Conservation (phyloP, 345 rosid species). For the Brassica rapa region DNA sequence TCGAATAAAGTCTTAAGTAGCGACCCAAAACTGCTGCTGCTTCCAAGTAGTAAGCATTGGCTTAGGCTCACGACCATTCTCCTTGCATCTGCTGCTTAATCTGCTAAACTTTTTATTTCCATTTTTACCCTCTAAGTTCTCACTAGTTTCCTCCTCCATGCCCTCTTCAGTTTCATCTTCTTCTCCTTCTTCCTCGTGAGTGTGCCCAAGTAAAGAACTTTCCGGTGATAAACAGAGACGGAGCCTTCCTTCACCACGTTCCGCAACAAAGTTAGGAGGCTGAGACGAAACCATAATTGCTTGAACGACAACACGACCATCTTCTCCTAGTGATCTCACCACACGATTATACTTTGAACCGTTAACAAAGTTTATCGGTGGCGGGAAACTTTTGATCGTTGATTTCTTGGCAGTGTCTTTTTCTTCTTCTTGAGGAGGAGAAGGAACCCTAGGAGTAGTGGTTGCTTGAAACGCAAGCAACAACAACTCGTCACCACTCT, state of each 20-base stretch:
- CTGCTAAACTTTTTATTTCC: constrained; percentile 45
- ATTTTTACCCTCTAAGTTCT: constrained; percentile 41
- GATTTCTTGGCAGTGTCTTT: constrained; percentile 15
- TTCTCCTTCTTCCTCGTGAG: constrained; percentile 12
- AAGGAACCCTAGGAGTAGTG: constrained; percentile 20
- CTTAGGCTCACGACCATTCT: constrained; percentile 46
- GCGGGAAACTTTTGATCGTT: constrained; percentile 60
- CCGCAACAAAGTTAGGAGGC: constrained; percentile 51
- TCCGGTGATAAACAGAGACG: constrained; percentile 47
- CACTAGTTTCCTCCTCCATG: constrained; percentile 34
- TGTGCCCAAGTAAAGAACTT: background rate
- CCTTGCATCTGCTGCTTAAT: constrained; percentile 59
- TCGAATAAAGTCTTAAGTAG: constrained; percentile 37
- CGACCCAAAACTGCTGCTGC: constrained; percentile 58
- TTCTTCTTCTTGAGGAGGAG: constrained; percentile 6
- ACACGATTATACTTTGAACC: constrained; percentile 48
- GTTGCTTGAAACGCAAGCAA: constrained; percentile 39
- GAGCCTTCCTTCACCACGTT: constrained; percentile 77
- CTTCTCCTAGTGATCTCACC: constrained; percentile 58
- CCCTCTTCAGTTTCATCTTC: constrained; percentile 38
- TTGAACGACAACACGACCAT: constrained; percentile 69
- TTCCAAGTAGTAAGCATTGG: constrained; percentile 55
- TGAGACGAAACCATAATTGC: constrained; percentile 46
- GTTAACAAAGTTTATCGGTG: constrained; percentile 69
- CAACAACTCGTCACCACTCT: constrained; percentile 44